Percentiles rank a stretch among this genome's conserved stretches.
These are phyloP conservation scores for Chlorella sorokiniana DNA, from an alignment of 139 green algal genomes.

Conservation along the genomic window DNA sequence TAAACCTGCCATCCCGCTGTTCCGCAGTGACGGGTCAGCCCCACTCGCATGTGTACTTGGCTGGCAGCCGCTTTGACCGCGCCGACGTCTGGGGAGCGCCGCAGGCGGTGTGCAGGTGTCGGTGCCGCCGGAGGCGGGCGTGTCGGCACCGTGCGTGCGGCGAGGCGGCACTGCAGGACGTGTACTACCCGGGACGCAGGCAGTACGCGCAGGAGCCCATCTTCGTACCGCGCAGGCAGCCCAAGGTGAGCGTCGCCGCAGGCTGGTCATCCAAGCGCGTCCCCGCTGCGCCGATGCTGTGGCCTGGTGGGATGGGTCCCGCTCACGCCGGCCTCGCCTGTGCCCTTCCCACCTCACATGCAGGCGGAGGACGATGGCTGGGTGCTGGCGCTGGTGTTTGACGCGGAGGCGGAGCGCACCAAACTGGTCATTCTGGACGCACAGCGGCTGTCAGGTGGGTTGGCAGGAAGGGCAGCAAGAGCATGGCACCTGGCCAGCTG, in stretches of 20 bases:
- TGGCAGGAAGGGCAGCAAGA: background rate
- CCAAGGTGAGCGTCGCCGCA: no score
- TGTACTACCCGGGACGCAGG: slow-evolving; percentile 37
- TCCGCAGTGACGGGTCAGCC: slow-evolving; percentile 9
- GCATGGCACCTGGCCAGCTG: background rate
- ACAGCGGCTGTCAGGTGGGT: background rate
- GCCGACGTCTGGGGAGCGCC: slow-evolving; percentile 28
- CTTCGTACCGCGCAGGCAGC: slow-evolving; percentile 60
- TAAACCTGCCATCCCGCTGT: no score
- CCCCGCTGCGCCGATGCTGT: no score
- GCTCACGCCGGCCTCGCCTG: background rate
- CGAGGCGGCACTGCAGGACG: background rate
- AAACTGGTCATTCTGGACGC: slow-evolving; percentile 57
- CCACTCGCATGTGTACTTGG: slow-evolving; percentile 29
- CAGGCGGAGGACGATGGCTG: slow-evolving; percentile 60
- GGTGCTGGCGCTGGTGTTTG: slow-evolving; percentile 52
- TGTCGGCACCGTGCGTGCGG: background rate
- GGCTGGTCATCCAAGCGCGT: no score
- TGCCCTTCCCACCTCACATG: background rate
- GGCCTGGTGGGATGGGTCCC: background rate
- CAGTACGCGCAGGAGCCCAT: slow-evolving; percentile 47
- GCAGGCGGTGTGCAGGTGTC: slow-evolving; percentile 45
- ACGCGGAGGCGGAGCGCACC: slow-evolving; percentile 13
- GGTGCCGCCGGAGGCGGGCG: slow-evolving; percentile 7
- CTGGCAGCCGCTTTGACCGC: background rate